A percentile compares a stretch with the other conserved stretches of the same genome.
phyloP scores from a whole-genome alignment of 1,284 basidiomycete species.

The Ceratobasidium sp. region DNA sequence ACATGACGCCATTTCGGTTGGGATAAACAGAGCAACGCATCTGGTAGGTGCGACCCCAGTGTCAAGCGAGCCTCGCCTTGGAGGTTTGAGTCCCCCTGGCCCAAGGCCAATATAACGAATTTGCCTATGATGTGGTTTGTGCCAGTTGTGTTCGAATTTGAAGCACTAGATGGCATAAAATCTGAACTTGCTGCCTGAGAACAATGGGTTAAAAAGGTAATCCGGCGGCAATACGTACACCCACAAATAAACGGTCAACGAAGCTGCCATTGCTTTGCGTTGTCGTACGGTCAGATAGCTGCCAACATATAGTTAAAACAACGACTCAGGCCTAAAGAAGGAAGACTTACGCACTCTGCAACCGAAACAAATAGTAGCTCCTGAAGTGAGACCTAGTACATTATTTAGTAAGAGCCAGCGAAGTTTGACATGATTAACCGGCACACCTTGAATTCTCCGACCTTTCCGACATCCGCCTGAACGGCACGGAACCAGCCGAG shows the following conservation, averaged over 20 bases:
- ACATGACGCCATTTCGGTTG: slow-evolving; percentile 9
- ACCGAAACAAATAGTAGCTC: slow-evolving; percentile 11
- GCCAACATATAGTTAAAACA: not conserved
- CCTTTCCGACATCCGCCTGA: not conserved
- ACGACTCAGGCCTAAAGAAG: no score
- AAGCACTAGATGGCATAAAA: not conserved
- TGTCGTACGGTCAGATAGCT: slow-evolving; percentile 3
- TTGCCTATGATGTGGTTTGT: not conserved
- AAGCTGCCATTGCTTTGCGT: not conserved
- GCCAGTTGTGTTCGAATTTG: not conserved
- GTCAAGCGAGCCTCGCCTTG: not conserved
- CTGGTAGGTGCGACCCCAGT: not conserved
- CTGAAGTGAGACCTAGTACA: not conserved
- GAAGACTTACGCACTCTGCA: slow-evolving; percentile 19
- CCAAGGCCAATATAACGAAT: slow-evolving; percentile 3
- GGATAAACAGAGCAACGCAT: not conserved
- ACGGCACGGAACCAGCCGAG: slow-evolving; percentile 22
- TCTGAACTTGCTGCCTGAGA: slow-evolving; percentile 4
- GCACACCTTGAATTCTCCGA: slow-evolving; percentile 19
- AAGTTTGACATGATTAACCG: not conserved
- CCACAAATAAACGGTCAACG: not conserved
- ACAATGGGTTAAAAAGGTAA: not conserved
- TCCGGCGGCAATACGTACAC: not conserved
- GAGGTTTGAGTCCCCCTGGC: not conserved
- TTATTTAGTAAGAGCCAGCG: not conserved